Evolutionary conservation across 106 monocot species (phyloP), one percentile per base, ranked within the genome.

Genomic region (Dioscorea alata): DNA sequence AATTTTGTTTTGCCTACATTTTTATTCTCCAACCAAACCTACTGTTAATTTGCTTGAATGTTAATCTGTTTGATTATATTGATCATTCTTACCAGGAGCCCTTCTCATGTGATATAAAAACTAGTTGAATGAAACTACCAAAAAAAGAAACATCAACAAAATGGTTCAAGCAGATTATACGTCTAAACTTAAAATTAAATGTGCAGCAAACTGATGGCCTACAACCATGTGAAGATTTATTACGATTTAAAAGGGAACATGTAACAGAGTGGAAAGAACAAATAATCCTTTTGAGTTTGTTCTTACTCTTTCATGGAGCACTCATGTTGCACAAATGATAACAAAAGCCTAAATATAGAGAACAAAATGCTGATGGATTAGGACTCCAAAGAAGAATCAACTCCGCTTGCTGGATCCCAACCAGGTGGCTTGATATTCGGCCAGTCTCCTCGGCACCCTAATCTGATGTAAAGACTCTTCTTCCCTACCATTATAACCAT

Each of bases 401-500:
- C 66, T 48, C 69, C 82, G 12, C 18, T 73, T 7, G 83, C 86
- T 14, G 91, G 95, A 54, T 91, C 78, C 91, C 91, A 95, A 33
- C 95, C 95, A n/a, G 96, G 96, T 18, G 96, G 86, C 76, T 86
- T 82, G 51, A 96, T 92, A 63, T 96, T 82, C 2, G 96, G 96
- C 96, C 92, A 96, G 74, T 96, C 96, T 33, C 96, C 96, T 3
- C 96, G 79, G 56, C 96, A 96, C 21, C 91, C 96, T 72, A 84
- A 72, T 64, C 96, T 91, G 16, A 92, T 76, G 67, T 96, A 96
- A 4, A 96, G 81, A 59, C 96, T 89, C 78, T 96, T 96, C 74
- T 89, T 96, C 48, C 82, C 96, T 96, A 74, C 28, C 20, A 52
- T 19, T 2, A 2, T 42, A 34, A 4, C 3, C 7, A 34, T 34